Evolutionary conservation across 75 land plant genomes (phyloP).

Genomic region (Sequoiadendron giganteum): DNA sequence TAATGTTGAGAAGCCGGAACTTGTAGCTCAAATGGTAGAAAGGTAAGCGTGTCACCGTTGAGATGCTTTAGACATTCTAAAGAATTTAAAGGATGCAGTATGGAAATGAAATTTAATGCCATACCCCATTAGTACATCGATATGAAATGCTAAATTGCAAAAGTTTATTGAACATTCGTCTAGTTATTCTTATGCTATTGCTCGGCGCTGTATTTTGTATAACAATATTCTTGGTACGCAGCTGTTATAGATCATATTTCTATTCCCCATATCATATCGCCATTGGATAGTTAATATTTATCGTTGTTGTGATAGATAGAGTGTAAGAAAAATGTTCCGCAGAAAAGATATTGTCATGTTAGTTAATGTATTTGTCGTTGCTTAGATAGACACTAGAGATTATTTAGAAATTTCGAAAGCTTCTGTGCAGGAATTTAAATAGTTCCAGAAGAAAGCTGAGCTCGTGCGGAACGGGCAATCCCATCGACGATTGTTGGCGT

Average conservation of each 20-base stretch:
- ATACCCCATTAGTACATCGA: neutral
- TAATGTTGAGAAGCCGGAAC: neutral
- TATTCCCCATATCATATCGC: no score
- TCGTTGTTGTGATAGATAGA: neutral
- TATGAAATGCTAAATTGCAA: no score
- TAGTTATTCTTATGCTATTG: no score
- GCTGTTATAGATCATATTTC: no score
- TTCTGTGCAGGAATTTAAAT: neutral
- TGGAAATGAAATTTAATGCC: neutral
- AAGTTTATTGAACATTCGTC: no score
- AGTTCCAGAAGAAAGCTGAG: neutral
- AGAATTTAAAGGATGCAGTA: neutral
- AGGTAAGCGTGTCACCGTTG: neutral
- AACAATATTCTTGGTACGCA: no score
- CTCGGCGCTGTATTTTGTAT: no score
- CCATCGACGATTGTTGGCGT: constrained; percentile 78
- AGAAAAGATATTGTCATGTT: neutral
- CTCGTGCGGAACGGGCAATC: constrained; percentile 30
- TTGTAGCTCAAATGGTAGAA: neutral
- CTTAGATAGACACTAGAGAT: neutral
- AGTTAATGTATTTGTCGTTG: no score
- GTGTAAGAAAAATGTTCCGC: neutral
- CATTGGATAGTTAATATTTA: no score
- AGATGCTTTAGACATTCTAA: neutral
- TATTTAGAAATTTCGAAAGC: neutral